These are phyloP conservation scores for Colletotrichum tanaceti DNA, from an alignment of 2,329 filamentous ascomycete species.

Conservation along the genomic window DNA sequence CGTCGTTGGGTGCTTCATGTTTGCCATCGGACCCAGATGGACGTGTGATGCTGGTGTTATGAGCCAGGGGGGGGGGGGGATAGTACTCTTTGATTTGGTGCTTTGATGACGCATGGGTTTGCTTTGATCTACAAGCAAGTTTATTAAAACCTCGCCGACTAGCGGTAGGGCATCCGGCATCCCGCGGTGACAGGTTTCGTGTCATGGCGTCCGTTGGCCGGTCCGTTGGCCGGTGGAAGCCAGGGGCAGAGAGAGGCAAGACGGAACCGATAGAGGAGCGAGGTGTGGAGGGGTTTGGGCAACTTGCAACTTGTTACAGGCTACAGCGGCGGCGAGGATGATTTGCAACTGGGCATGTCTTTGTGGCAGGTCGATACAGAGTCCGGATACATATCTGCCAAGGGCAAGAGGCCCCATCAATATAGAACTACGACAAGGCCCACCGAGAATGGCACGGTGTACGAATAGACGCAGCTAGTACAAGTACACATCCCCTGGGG, in stretches of 20 bases:
- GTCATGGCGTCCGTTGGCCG: background rate
- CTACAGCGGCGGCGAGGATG: constrained; percentile 4
- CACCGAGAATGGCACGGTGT: constrained; percentile 24
- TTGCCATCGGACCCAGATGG: background rate
- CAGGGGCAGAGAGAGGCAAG: too few relatives aligned
- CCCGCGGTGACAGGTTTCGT: constrained; percentile 9
- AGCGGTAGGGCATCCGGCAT: background rate
- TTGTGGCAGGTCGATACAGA: background rate
- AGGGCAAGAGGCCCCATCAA: constrained; percentile 1
- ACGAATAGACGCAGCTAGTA: too few relatives aligned
- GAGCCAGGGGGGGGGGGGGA: too few relatives aligned
- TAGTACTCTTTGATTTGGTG: too few relatives aligned
- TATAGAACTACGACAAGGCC: background rate
- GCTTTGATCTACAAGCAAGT: background rate
- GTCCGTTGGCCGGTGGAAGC: too few relatives aligned
- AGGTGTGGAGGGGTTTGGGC: too few relatives aligned
- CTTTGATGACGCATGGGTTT: too few relatives aligned
- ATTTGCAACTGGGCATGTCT: constrained; percentile 30
- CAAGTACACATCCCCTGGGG: background rate
- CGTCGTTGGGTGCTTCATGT: constrained; percentile 2
- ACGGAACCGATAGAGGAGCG: too few relatives aligned
- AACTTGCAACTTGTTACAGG: background rate
- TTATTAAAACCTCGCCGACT: background rate
- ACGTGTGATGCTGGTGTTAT: background rate
- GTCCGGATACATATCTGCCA: constrained; percentile 3